These are phyloP conservation scores for Isoetes taiwanensis DNA, from an alignment of 75 land plant genomes.

Conservation along the genomic window DNA sequence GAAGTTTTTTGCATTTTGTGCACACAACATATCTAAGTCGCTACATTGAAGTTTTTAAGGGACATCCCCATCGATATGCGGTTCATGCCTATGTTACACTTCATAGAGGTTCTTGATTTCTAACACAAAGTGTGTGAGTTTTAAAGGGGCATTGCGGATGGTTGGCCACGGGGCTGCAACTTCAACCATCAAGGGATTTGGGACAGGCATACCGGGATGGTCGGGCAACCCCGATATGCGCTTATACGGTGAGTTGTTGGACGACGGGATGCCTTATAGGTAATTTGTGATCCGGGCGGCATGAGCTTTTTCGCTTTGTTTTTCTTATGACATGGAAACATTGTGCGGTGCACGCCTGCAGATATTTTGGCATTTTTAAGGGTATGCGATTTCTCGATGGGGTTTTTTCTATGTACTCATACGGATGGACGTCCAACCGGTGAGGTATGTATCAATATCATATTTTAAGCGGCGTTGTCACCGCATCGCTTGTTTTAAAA, in stretches of 20 bases:
- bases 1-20: constrained; percentile 14
- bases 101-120: not conserved
- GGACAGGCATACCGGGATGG: constrained; percentile 11
- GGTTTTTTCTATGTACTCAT: constrained; percentile 13
- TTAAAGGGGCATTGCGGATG: constrained; percentile 13
- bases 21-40: constrained; percentile 17
- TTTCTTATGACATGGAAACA: not conserved
- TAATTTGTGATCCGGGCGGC: not conserved
- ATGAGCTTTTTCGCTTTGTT: not conserved
- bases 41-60: constrained; percentile 19
- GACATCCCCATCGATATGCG: constrained; percentile 12
- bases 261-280: constrained; percentile 19
- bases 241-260: constrained; percentile 6
- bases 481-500: no score
- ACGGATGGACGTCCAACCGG: constrained; percentile 21
- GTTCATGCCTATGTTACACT: not conserved
- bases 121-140: not conserved
- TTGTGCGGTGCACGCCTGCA: constrained; percentile 10
- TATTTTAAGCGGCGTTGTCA: no score
- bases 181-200: not conserved
- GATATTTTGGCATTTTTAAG: constrained; percentile 13
- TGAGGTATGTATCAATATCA: no score
- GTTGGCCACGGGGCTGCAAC: constrained; percentile 10
- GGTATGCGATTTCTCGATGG: constrained; percentile 14
- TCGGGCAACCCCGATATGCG: constrained; percentile 15